Conservation (phyloP, 495 filamentous ascomycete genomes). For the Cercophora newfieldiana region DNA sequence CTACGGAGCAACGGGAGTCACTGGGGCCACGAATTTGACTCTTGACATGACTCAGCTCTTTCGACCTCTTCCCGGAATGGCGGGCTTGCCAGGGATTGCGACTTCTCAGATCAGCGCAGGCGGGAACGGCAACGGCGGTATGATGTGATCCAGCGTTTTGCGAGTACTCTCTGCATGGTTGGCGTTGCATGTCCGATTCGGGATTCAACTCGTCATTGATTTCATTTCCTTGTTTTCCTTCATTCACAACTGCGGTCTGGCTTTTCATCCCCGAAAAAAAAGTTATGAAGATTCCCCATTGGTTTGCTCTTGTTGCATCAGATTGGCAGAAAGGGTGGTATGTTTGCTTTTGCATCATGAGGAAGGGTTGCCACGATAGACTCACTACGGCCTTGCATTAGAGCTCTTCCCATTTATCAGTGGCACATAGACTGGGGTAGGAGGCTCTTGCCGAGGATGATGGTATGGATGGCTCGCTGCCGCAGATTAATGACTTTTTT, state of each 20-base stretch:
- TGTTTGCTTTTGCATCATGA: constrained; percentile 45
- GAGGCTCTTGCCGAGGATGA: constrained; percentile 18
- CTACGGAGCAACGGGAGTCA: constrained; percentile 41
- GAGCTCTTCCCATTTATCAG: constrained; percentile 32
- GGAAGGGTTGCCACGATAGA: constrained; percentile 47
- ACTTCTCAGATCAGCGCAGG: constrained; percentile 31
- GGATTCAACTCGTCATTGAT: constrained; percentile 19
- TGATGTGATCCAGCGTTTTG: constrained; percentile 25
- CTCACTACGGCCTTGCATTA: constrained; percentile 35
- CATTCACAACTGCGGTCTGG: constrained; percentile 8
- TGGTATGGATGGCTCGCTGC: constrained; percentile 20
- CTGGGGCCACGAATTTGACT: constrained; percentile 52
- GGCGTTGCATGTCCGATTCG: constrained; percentile 29
- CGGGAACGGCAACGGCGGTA: constrained; percentile 17
- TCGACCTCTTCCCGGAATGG: constrained; percentile 44
- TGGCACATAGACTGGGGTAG: constrained; percentile 32
- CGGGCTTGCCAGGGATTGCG: constrained; percentile 34
- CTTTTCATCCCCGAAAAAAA: constrained; percentile 27
- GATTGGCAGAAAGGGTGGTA: constrained; percentile 42
- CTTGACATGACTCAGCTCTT: constrained; percentile 69
- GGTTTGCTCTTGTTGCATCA: constrained; percentile 42
- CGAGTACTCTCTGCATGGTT: constrained; percentile 27
- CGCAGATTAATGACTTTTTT: constrained; percentile 28
- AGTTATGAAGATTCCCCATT: constrained; percentile 38
- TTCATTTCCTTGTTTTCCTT: constrained; percentile 21